A percentile compares a stretch with the other conserved stretches of the same genome.
Evolutionary conservation across 2,329 filamentous ascomycete species (phyloP).

Genomic region (Dactylonectria estremocensis): DNA sequence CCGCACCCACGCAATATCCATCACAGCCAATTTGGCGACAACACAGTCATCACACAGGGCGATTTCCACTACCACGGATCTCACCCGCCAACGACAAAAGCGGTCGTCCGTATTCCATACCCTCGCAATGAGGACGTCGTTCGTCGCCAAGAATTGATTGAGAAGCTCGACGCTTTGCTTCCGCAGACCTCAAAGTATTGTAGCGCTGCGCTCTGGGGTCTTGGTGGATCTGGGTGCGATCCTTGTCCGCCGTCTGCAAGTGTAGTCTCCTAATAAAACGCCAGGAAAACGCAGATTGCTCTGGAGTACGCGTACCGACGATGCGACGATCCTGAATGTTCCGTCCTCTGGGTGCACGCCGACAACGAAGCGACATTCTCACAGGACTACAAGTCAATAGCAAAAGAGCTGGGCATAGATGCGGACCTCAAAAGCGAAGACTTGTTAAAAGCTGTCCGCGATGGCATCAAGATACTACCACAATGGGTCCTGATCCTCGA

Average conservation of each 20-base stretch:
- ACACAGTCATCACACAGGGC: too few relatives aligned
- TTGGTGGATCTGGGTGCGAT: conserved; percentile 36
- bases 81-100: too few relatives aligned
- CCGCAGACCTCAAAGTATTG: background rate
- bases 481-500: conserved; percentile 53
- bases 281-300: too few relatives aligned
- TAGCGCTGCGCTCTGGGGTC: conserved; percentile 34
- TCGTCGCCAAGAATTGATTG: conserved; percentile 5
- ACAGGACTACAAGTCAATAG: conserved; percentile 51
- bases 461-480: conserved; percentile 33
- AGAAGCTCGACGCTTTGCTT: conserved; percentile 29
- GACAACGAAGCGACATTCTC: conserved; percentile 51
- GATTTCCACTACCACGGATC: too few relatives aligned
- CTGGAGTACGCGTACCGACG: conserved; percentile 12
- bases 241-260: too few relatives aligned
- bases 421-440: conserved; percentile 39
- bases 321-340: conserved; percentile 40
- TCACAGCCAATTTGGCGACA: too few relatives aligned
- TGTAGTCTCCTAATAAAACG: too few relatives aligned
- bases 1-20: too few relatives aligned
- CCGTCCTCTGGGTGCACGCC: conserved; percentile 57
- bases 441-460: conserved; percentile 37
- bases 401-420: conserved; percentile 43
- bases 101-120: conserved; percentile 21
- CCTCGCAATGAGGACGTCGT: conserved; percentile 38